These are phyloP conservation scores for Ophiostoma novo-ulmi DNA, from an alignment of 2,329 filamentous ascomycete genomes.

Conservation along the genomic window DNA sequence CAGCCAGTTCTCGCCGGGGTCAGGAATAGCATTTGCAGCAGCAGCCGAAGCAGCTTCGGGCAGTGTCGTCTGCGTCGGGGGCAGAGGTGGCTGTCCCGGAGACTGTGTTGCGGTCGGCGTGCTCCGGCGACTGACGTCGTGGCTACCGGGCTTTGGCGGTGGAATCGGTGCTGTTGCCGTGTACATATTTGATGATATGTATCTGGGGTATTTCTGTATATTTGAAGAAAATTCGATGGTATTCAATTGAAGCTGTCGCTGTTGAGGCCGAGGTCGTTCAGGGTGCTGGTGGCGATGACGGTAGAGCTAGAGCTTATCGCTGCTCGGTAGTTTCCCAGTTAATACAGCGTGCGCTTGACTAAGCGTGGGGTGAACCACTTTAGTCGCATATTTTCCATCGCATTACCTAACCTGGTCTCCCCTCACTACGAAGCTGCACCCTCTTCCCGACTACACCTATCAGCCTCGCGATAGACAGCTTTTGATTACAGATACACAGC, in stretches of 20 bases:
- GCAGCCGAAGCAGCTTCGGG: constrained; percentile 33
- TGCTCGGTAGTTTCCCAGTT: background rate
- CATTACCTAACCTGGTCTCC: constrained; percentile 13
- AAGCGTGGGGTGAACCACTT: constrained; percentile 2
- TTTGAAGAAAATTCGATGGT: background rate
- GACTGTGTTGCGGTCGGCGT: constrained; percentile 53
- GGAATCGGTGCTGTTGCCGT: constrained; percentile 59
- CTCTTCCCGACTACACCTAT: background rate
- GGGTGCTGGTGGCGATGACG: background rate
- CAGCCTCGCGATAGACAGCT: background rate
- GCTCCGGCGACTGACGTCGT: constrained; percentile 61
- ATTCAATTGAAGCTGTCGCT: background rate
- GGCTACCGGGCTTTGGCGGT: constrained; percentile 66
- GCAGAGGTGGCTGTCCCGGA: constrained; percentile 40
- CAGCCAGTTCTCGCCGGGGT: constrained; percentile 70
- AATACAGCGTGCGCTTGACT: background rate
- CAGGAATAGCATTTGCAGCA: constrained; percentile 40
- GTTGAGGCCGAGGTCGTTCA: background rate
- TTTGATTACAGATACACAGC: background rate
- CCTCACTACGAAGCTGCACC: constrained; percentile 12
- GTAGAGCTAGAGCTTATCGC: background rate
- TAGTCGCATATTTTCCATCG: constrained; percentile 14
- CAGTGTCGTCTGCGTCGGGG: constrained; percentile 23
- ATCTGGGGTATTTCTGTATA: background rate
- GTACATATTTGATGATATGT: constrained; percentile 34